Evolutionary conservation across 805 yeast genomes (phyloP).

Genomic region (Saturnispora dispora): DNA sequence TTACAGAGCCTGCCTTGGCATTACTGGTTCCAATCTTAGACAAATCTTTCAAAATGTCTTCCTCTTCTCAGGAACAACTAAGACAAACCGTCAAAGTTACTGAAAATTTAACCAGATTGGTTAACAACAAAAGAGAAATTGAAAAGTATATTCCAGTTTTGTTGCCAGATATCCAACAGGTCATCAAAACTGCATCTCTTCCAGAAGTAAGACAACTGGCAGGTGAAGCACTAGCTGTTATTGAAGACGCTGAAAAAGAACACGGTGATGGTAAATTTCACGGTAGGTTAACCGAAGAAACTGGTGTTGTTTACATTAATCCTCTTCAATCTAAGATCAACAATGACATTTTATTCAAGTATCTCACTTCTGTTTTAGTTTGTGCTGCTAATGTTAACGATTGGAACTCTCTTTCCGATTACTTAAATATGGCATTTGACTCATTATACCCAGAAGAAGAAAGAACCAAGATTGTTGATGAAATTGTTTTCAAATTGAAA

Average conservation of each 20-base stretch:
- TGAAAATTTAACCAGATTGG: constrained; percentile 91
- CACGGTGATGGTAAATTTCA: constrained; percentile 63
- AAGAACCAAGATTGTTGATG: constrained; percentile 33
- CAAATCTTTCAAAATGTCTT: constrained; percentile 77
- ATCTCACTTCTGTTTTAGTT: constrained; percentile 44
- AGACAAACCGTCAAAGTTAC: constrained; percentile 95
- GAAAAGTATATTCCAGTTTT: constrained; percentile 78
- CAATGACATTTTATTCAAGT: constrained; percentile 35
- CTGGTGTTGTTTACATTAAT: constrained; percentile 39
- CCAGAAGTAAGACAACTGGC: constrained; percentile 97
- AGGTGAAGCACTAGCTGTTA: constrained; percentile 70
- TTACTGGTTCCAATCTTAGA: constrained; percentile 85
- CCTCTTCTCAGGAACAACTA: constrained; percentile 90
- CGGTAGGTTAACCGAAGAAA: constrained; percentile 56
- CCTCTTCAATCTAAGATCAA: constrained; percentile 23
- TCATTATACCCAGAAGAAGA: constrained; percentile 30
- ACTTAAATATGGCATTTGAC: constrained; percentile 34
- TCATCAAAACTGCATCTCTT: constrained; percentile 79
- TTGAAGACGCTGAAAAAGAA: constrained; percentile 70
- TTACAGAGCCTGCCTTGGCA: constrained; percentile 90
- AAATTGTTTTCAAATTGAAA: constrained; percentile 40
- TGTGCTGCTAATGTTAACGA: constrained; percentile 66
- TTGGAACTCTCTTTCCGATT: constrained; percentile 55
- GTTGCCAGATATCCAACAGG: constrained; percentile 86
- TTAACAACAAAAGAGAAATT: constrained; percentile 87